Conservation (phyloP, 192 early-diverging fungal genomes). For the Backusella tarrabulga region DNA sequence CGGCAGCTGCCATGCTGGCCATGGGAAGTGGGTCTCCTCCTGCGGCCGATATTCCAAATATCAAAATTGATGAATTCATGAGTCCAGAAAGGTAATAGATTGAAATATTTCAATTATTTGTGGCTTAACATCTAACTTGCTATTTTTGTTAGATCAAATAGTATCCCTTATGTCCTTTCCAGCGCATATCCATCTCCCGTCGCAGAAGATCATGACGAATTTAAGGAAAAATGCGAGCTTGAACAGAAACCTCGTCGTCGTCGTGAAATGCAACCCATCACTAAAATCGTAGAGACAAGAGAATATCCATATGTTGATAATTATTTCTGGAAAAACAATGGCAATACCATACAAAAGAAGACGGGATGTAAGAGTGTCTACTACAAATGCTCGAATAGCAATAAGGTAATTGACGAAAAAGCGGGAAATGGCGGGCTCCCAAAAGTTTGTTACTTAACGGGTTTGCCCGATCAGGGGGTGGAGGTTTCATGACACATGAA, state of each 20-base stretch:
- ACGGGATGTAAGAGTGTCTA: constrained; percentile 59
- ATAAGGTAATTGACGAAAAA: constrained; percentile 33
- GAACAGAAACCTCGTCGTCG: constrained; percentile 44
- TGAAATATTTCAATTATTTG: background rate
- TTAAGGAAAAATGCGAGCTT: background rate
- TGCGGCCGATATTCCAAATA: background rate
- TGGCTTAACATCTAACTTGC: background rate
- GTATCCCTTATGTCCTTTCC: background rate
- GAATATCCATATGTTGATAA: constrained; percentile 49
- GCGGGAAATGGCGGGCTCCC: constrained; percentile 22
- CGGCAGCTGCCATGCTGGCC: constrained; percentile 31
- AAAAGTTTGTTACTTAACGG: background rate
- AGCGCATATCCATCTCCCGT: constrained; percentile 21
- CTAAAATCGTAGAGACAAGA: constrained; percentile 54
- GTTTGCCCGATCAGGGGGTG: constrained; percentile 13
- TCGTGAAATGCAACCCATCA: constrained; percentile 60
- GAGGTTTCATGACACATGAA: constrained; percentile 18
- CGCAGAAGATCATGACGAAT: constrained; percentile 15
- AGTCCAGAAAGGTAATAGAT: constrained; percentile 2
- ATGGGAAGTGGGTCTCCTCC: constrained; percentile 20
- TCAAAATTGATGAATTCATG: background rate
- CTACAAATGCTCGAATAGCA: constrained; percentile 61
- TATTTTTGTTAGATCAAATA: background rate
- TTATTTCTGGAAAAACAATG: constrained; percentile 61
- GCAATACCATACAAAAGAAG: constrained; percentile 57